Base-by-base conservation (phyloP, 1,284 basidiomycete genomes). In the Lignosus rhinocerotis region DNA sequence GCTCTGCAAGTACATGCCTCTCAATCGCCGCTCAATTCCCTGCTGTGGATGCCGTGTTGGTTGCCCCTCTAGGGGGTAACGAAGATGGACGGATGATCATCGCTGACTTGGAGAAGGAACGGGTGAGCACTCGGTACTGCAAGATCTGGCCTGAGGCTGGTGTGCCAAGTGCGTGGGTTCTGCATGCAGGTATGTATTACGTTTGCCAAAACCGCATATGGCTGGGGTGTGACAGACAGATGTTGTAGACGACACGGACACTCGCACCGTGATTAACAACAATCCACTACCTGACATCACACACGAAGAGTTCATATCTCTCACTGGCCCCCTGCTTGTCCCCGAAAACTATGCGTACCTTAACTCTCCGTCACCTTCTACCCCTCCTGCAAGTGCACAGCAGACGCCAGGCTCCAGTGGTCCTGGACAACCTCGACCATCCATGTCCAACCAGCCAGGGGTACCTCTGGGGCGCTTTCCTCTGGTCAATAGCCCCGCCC, bases 261-360 rank as follows among this genome's bases (percentile, higher is more conserved):
- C 80, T 7, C 81, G 82, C 36, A 85, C 88, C 6, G 85, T 92
- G 49, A 83, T 92, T 66, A 91, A 93, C 72, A 90, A 93, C 71
- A 93, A 92, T 66, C 90, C 91, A 2, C 77, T 93, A 6, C 90
- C 90, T 1, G 90, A 93, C 65, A 84, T 92, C 60, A 87, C 88
- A 0, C 90, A 92, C 63, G 90, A 92, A 61, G 90, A 93, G 64
- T 93, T 93, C 64, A 84, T 93, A 34, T 81, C 86, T 4, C 75
- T 90, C 36, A 77, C 92, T 1, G 88, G 90, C 0, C 91, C 90
- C 12, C 69, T 92, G 17, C 81, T 93, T 25, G 87, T 85, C 0
- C 89, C 89, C 9, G 90, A 91, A 68, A 91, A 92, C 68, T 92
- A 87, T 63, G 70, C 72, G 32, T 71, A 72, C 56, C 60, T 71